Evolutionary conservation across 768 basidiomycete species (phyloP).

Genomic region (Mrakia gelida): DNA sequence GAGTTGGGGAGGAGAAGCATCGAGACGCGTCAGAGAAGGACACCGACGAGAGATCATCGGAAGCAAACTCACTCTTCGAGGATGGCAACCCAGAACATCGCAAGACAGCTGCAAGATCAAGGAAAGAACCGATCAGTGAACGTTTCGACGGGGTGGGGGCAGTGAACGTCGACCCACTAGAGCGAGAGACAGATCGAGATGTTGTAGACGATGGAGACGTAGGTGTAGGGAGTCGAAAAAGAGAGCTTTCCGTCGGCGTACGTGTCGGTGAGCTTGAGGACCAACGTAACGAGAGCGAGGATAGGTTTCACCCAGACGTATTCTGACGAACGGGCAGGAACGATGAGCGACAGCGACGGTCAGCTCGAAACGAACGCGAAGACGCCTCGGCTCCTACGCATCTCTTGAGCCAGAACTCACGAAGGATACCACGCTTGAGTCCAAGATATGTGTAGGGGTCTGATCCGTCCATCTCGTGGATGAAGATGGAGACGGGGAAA

Average conservation of each 20-base stretch:
- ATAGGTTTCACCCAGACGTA: constrained; percentile 96
- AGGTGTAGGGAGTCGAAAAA: constrained; percentile 81
- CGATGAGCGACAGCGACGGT: not conserved
- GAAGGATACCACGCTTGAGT: constrained; percentile 89
- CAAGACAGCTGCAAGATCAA: constrained; percentile 58
- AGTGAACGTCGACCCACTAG: constrained; percentile 54
- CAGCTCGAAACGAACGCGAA: too few species aligned
- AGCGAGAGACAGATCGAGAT: constrained; percentile 45
- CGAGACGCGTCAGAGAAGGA: not conserved
- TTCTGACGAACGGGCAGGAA: constrained; percentile 52
- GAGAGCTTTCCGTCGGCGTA: constrained; percentile 87
- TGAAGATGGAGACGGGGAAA: constrained; percentile 79
- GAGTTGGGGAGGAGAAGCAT: not conserved
- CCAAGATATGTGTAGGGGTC: constrained; percentile 93
- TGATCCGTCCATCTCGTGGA: constrained; percentile 80
- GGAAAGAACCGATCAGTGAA: not conserved
- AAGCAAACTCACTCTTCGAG: constrained; percentile 56
- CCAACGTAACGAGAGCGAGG: constrained; percentile 73
- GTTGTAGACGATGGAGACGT: constrained; percentile 68
- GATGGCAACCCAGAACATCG: constrained; percentile 94
- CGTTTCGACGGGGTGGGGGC: not conserved
- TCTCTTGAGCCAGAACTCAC: constrained; percentile 50
- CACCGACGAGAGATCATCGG: not conserved
- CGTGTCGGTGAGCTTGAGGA: constrained; percentile 78
- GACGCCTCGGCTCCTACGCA: not conserved